phyloP scores from a whole-genome alignment of 2,329 filamentous ascomycete species.

The Alternaria sp. region DNA sequence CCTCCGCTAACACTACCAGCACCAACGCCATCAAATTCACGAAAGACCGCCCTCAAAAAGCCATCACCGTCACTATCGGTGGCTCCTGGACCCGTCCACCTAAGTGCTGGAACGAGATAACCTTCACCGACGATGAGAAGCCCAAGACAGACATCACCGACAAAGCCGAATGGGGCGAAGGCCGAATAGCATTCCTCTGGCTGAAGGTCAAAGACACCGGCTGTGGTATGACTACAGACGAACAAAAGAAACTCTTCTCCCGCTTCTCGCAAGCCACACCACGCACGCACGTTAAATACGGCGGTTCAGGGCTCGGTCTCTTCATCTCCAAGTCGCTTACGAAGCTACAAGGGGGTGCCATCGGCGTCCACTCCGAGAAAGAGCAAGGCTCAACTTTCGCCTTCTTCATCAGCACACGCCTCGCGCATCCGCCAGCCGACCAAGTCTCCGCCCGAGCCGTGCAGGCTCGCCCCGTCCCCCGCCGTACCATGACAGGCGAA shows the following conservation, averaged over 20 bases:
- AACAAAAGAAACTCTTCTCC: constrained; percentile 44
- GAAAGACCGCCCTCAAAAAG: constrained; percentile 39
- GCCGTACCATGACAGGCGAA: constrained; percentile 22
- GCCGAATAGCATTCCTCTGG: constrained; percentile 44
- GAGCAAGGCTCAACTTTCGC: constrained; percentile 48
- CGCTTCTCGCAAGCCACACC: constrained; percentile 41
- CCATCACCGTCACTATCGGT: constrained; percentile 48
- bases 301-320: constrained; percentile 51
- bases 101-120: constrained; percentile 21
- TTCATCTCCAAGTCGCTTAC: constrained; percentile 50
- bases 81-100: constrained; percentile 30
- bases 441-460: not conserved
- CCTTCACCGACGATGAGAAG: constrained; percentile 18
- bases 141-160: constrained; percentile 10
- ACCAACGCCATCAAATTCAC: constrained; percentile 47
- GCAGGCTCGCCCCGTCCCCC: constrained; percentile 8
- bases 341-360: constrained; percentile 49
- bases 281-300: constrained; percentile 47
- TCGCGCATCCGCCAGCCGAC: constrained; percentile 17
- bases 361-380: constrained; percentile 48
- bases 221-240: constrained; percentile 46
- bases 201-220: constrained; percentile 49
- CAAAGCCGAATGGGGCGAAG: constrained; percentile 39
- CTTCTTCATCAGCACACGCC: constrained; percentile 48
- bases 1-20: constrained; percentile 31